Evolutionary conservation across 2,329 filamentous ascomycete species (phyloP), one percentile per base, ranked within the genome.

Genomic region (Aschersonia sp.): DNA sequence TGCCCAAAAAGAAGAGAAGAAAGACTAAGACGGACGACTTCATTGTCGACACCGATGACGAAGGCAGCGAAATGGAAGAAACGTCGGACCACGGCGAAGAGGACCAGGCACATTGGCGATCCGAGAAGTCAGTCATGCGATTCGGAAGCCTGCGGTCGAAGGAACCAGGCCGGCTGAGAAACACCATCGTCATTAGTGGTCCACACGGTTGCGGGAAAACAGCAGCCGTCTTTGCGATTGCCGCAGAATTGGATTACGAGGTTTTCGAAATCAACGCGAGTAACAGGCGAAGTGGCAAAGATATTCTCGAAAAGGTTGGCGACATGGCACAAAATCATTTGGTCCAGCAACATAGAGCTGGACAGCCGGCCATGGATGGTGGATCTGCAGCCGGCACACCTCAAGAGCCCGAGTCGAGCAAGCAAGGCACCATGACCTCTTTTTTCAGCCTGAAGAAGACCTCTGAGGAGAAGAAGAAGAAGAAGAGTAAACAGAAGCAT

Each of bases 281-380:
- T 51, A 87, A 79, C 54, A 80, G 89, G 46, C 76, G 92, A 52
- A 94, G 80, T 58, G 91, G 89, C 32, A 92, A 84, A 61, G 92
- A 98, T 57, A 81, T 98, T 45, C 62, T 94, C 35, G 92, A 98
- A 57, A 86, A 78, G 55, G 87, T 98, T 43, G 94, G 92, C 41
- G 89, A 98, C 64, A 97, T 98, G 91, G 92, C 89, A 4, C 82
- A 83, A 51, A 97, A 98, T 57, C 92, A 98, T 63, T 74, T 95
- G 2, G 91, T 98, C 28, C 72, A 73, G 47, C 71, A 68, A 45
- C 69, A 70, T 50, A 68, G 57, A 20, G 56, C 62, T 40, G 60
- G 64, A 12, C 44, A 54, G 9, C 44, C 66, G n/a, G 52, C 58
- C 9, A 54, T 58, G 4, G 61, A 63, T 40, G 51, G 50, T 1